Percentiles rank a stretch among this genome's conserved stretches.
phyloP scores from a whole-genome alignment of 495 filamentous ascomycete genomes.

The Daldinia childiae region DNA sequence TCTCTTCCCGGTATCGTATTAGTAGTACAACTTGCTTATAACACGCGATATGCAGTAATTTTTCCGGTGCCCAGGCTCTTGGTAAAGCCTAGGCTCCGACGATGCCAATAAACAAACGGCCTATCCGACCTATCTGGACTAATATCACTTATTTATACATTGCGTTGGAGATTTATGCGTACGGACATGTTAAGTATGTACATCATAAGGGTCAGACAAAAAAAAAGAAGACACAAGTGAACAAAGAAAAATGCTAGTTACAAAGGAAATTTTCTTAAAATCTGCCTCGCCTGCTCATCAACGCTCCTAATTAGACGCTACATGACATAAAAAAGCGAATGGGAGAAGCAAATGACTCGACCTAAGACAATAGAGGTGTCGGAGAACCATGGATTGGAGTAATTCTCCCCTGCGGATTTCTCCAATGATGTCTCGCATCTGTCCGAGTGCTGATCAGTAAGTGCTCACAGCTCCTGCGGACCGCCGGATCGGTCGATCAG shows the following conservation, averaged over 20 bases:
- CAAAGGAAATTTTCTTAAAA: background rate
- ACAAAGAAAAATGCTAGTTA: background rate
- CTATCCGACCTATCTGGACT: background rate
- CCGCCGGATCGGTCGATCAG: conserved; percentile 3
- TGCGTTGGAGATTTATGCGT: background rate
- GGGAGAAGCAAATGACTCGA: background rate
- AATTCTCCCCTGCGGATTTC: background rate
- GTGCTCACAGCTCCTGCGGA: conserved; percentile 3
- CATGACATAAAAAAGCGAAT: background rate
- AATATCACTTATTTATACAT: background rate
- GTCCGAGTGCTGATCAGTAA: background rate
- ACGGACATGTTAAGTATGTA: background rate
- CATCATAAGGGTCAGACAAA: background rate
- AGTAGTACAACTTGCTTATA: background rate
- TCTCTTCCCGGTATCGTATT: conserved; percentile 16
- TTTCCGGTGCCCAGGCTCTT: conserved; percentile 33
- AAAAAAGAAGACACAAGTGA: background rate
- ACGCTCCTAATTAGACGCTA: background rate
- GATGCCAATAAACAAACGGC: background rate
- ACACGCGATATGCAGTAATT: conserved; percentile 3
- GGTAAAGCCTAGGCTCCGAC: conserved; percentile 24
- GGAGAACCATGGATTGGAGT: background rate
- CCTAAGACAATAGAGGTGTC: background rate
- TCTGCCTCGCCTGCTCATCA: background rate
- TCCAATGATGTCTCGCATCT: conserved; percentile 1